Percentiles rank a stretch among this genome's conserved stretches.
Conservation (phyloP, 2,329 filamentous ascomycete species). For the Penicillium sp. region DNA sequence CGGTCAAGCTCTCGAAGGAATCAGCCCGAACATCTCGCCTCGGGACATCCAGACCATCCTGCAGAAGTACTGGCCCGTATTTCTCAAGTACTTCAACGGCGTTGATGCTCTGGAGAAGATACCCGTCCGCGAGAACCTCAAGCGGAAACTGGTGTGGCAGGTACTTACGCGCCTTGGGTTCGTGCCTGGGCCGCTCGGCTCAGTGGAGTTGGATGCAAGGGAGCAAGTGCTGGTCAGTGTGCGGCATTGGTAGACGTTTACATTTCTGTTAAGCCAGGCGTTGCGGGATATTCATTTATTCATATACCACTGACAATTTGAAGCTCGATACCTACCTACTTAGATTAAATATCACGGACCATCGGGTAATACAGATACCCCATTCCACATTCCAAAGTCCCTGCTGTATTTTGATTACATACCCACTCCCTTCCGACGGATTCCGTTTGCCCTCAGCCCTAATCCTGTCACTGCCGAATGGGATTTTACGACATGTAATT, state of each 20-base stretch:
- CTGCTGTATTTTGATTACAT: constrained; percentile 25
- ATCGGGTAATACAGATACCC: constrained; percentile 13
- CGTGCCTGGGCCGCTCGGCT: constrained; percentile 48
- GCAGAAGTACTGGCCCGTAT: constrained; percentile 66
- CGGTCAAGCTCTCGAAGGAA: constrained; percentile 4
- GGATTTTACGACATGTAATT: neutral
- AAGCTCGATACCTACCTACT: neutral
- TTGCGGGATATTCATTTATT: neutral
- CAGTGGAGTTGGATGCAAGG: constrained; percentile 30
- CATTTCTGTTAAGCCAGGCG: neutral
- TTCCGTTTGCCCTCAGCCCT: constrained; percentile 29
- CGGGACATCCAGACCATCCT: constrained; percentile 38
- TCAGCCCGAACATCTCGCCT: constrained; percentile 18
- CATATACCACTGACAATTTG: neutral
- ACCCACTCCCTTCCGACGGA: constrained; percentile 24
- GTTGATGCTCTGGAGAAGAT: constrained; percentile 81
- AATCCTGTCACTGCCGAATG: constrained; percentile 19
- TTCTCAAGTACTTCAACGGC: constrained; percentile 87
- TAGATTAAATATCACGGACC: neutral
- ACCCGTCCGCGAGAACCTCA: constrained; percentile 78
- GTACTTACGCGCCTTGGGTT: constrained; percentile 65
- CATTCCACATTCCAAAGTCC: constrained; percentile 5
- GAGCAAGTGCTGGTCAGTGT: constrained; percentile 57
- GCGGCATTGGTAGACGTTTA: constrained; percentile 61
- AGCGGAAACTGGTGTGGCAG: constrained; percentile 65